Base-by-base conservation (phyloP, 306 rosid species). In the Prunus mume region DNA sequence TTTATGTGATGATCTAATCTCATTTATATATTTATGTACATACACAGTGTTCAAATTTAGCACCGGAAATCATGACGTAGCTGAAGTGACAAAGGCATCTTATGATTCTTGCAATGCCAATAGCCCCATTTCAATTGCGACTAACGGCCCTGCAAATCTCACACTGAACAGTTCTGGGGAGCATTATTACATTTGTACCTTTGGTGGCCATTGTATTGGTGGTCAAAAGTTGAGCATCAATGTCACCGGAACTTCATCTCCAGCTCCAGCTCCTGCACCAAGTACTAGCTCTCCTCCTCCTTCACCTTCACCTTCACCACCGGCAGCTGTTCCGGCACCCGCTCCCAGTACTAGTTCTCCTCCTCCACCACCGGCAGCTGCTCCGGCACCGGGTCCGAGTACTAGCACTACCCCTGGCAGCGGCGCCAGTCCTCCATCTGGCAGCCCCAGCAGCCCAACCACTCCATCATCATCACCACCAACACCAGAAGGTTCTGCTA, bases 201-300 rank as follows among this genome's bases (percentile, higher is more conserved):
- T 92, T 5, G 2, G 24, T 2, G 0, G 69, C 2, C 97, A 92
- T 41, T 92, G 97, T 58, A 12, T 49, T 3, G 0, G 1, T 1
- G 95, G 95, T 38, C 97, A 90, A 77, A 90, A 88, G 71, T 66
- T 92, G 6, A 34, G 89, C 14, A 17, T 92, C 75, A 92, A 72
- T 65, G 97, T 87, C 22, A 68, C 22, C 18, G 78, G 57, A 22
- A 78, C 86, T 65, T 58, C 89, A 68, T 72, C 87, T 19, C 79
- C 93, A 4, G 76, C 87, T 15, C 79, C 93, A 2, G 78, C 97
- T 19, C 88, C 95, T 67, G 74, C 71, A n/a, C 83, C 87, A 0
- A 75, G 79, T 58, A 54, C 82, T 10, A 50, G 67, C 24, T 8
- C 61, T 19, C n/a, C 65, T 52, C 73, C 72, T 32, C 24, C 79